Percentiles rank a stretch among this genome's conserved stretches.
Evolutionary conservation across 257 asterid species (phyloP).

Genomic region (Nicotiana benthamiana): DNA sequence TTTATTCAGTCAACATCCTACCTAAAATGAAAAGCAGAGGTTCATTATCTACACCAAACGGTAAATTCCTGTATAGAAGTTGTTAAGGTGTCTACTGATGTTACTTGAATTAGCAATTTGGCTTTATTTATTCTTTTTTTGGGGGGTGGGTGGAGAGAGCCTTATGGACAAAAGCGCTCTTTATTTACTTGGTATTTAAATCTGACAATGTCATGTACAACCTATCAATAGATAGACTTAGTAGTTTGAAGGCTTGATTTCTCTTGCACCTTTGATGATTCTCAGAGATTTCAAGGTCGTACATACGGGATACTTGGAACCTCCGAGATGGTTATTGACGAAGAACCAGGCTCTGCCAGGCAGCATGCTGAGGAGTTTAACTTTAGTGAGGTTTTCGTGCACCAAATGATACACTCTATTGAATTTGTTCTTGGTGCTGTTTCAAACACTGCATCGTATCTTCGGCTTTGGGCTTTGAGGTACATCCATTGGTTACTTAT

Average conservation of each 20-base stretch:
- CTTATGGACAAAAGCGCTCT: not conserved
- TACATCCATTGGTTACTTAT: slow-evolving; percentile 14
- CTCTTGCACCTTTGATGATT: slow-evolving; percentile 7
- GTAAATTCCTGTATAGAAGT: not conserved
- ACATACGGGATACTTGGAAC: slow-evolving; percentile 68
- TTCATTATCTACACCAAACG: not conserved
- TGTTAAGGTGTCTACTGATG: not conserved
- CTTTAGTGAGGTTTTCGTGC: slow-evolving; percentile 89
- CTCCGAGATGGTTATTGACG: slow-evolving; percentile 56
- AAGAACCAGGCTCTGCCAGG: slow-evolving; percentile 60
- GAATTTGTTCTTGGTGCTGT: slow-evolving; percentile 95
- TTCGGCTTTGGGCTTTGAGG: slow-evolving; percentile 96
- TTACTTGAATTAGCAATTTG: not conserved
- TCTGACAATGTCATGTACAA: not conserved
- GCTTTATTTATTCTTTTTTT: too few relatives aligned
- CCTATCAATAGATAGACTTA: not conserved
- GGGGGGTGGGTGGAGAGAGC: not conserved
- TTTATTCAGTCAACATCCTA: not conserved
- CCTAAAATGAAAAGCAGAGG: not conserved
- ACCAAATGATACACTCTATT: slow-evolving; percentile 89
- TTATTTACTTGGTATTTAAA: not conserved
- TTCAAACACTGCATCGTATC: slow-evolving; percentile 92
- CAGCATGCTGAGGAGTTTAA: slow-evolving; percentile 62
- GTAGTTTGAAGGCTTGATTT: not conserved
- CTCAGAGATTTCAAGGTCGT: slow-evolving; percentile 86